Base-by-base conservation (phyloP, 1,284 basidiomycete genomes). In the Megacollybia platyphylla region DNA sequence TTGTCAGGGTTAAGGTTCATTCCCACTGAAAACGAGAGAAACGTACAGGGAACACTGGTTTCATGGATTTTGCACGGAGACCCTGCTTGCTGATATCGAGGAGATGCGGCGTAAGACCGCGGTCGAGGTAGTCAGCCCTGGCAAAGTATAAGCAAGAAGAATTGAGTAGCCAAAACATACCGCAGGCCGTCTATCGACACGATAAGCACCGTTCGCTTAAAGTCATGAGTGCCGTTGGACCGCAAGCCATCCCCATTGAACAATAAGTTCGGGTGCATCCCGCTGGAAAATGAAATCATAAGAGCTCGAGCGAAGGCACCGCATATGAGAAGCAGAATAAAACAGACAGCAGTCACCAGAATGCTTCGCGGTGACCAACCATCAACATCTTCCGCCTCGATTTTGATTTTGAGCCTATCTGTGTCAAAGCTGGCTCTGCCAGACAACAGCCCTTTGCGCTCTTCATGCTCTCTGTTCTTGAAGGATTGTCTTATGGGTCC, bases 121-220 rank as follows among this genome's bases (percentile, higher is more conserved):
- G 69, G 54, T 88, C 80, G 32, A 93, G 70, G 54, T 92, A 92
- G 53, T 86, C 81, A 34, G 88, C 85, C 46, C 87, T 87, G 40
- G 39, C 35, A 6, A 15, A 34, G 11, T 6, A 24, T 24, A 24
- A 34, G 31, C 15, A 13, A 17, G 34, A 36, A 10, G 11, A 46
- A 32, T 15, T 46, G 17, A 42, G 47, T 24, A 47, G 37, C 39
- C 42, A 11, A 15, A 6, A 34, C 31, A 11, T 34, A 79, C 83
- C 86, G 71, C 35, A 91, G 62, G 0, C 89, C 89, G 55, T 93
- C 89, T 35, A 93, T 86, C 27, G 87, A 90, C 17, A 93, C 76
- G 40, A 93, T 71, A 17, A 93, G 57, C 10, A 90, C 85, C 0
- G 87, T 92, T 50, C 77, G 70, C 62, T 71, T 79, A 62, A 83